These are phyloP conservation scores for Ceratobasidium theobromae DNA, from an alignment of 1,284 basidiomycete genomes.

Conservation along the genomic window DNA sequence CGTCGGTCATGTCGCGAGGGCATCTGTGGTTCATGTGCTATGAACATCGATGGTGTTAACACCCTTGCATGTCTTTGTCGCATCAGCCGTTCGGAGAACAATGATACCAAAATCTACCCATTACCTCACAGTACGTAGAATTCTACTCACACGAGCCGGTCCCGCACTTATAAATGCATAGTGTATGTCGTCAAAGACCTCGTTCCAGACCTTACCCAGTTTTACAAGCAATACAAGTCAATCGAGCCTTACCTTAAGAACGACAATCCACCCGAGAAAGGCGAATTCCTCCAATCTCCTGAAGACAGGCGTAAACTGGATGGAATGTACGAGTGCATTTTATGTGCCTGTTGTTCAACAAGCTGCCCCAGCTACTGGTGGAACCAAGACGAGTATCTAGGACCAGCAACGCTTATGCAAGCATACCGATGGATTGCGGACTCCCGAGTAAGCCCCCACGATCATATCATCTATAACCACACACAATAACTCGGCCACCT, in stretches of 20 bases:
- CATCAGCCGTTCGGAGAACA: conserved; percentile 75
- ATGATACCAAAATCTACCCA: conserved; percentile 92
- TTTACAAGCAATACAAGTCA: conserved; percentile 99
- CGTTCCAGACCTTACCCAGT: conserved; percentile 84
- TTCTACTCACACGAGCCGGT: neutral
- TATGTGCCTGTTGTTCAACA: conserved; percentile 95
- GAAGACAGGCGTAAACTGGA: conserved; percentile 96
- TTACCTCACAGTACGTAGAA: conserved; percentile 87
- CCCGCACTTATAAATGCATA: conserved; percentile 43
- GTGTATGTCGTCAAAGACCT: conserved; percentile 99
- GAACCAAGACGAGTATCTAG: conserved; percentile 99
- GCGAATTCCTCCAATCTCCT: conserved; percentile 83
- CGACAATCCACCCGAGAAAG: conserved; percentile 79
- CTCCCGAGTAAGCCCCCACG: conserved; percentile 65
- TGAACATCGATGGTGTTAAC: conserved; percentile 99
- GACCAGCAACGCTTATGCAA: conserved; percentile 94
- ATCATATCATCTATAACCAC: neutral
- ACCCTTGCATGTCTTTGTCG: conserved; percentile 97
- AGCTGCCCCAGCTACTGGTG: conserved; percentile 98
- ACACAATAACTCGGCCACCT: neutral
- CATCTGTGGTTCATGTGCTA: conserved; percentile 97
- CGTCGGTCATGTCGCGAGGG: conserved; percentile 96
- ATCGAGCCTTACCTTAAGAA: conserved; percentile 96
- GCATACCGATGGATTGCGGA: conserved; percentile 98
- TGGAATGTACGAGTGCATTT: conserved; percentile 95